Base-by-base conservation (phyloP, 495 filamentous ascomycete species). In the Penicillium argentinense region DNA sequence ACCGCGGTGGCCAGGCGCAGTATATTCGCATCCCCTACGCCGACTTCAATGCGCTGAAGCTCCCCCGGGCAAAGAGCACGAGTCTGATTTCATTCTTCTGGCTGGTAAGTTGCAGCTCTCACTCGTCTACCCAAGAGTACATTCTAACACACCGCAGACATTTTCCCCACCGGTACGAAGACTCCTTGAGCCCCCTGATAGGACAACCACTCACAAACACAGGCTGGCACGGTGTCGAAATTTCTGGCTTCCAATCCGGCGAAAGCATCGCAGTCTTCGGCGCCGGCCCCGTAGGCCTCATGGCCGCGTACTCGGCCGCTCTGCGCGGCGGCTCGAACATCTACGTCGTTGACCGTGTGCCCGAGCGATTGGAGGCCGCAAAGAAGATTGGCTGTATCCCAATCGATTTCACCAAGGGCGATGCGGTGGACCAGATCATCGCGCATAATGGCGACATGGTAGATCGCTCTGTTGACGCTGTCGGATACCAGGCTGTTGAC, bases 1-100 rank as follows among this genome's bases (percentile, higher is more conserved):
- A 81, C 54, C 71, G 72, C 24, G 77, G 76, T 41, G 70, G 74
- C 36, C 65, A 76, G 53, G 79, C 77, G 3, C 74, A 81, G 55
- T 81, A 76, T 40, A 55, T 83, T 32, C 68, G 77, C 2, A 71
- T 82, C 32, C 79, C 79, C 0, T 82, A 72, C 44, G 80, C 80
- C 3, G 78, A 82, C 42, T 79, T 79, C 66, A 82, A 82, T 48
- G 71, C 68, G 45, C 57, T 77, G 9, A 58, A 53, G 5, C 54
- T 77, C 73, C 73, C 1, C 55, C 63, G 1, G 73, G 73, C 14
- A 69, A 56, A 26, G 66, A 66, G 13, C 66, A 74, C 38, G 74
- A 77, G 56, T 53, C 60, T 1, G 73, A 75, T 43, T 77, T 74
- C 42, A 57, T 74, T 44, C 60, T 79, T 18, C 62, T 76, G 2